Evolutionary conservation across 1,284 basidiomycete genomes (phyloP).

Genomic region (Malassezia globosa): DNA sequence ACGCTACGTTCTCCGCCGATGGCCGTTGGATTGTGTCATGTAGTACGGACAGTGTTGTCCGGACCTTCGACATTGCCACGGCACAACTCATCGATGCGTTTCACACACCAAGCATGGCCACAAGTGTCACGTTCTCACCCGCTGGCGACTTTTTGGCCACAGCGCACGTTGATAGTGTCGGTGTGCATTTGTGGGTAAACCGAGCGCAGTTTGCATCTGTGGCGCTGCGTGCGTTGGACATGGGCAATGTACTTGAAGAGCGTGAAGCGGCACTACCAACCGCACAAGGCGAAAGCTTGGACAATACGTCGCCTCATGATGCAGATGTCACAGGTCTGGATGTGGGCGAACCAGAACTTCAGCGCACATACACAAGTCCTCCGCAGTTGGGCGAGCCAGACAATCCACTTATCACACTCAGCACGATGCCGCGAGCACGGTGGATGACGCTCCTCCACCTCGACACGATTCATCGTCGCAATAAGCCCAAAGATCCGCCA

Average conservation of each 20-base stretch:
- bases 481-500: conserved; percentile 88
- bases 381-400: conserved; percentile 49
- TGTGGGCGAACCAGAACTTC: conserved; percentile 29
- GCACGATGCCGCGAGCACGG: conserved; percentile 75
- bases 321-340: too few relatives aligned
- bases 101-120: conserved; percentile 75
- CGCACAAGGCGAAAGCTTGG: conserved; percentile 66
- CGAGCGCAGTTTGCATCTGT: conserved; percentile 83
- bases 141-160: conserved; percentile 92
- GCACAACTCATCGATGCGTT: conserved; percentile 85
- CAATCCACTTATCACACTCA: conserved; percentile 60
- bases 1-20: conserved; percentile 66
- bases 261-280: conserved; percentile 61
- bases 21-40: conserved; percentile 82
- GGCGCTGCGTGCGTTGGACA: conserved; percentile 65
- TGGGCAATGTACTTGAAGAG: conserved; percentile 51
- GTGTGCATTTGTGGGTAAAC: conserved; percentile 93
- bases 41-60: conserved; percentile 78
- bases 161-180: conserved; percentile 82
- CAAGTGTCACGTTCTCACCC: conserved; percentile 81
- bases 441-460: conserved; percentile 96
- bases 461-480: conserved; percentile 79
- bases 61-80: conserved; percentile 92
- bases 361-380: conserved; percentile 30
- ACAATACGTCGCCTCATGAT: conserved; percentile 50